Conservation (phyloP, 345 rosid species). For the Brassica juncea region DNA sequence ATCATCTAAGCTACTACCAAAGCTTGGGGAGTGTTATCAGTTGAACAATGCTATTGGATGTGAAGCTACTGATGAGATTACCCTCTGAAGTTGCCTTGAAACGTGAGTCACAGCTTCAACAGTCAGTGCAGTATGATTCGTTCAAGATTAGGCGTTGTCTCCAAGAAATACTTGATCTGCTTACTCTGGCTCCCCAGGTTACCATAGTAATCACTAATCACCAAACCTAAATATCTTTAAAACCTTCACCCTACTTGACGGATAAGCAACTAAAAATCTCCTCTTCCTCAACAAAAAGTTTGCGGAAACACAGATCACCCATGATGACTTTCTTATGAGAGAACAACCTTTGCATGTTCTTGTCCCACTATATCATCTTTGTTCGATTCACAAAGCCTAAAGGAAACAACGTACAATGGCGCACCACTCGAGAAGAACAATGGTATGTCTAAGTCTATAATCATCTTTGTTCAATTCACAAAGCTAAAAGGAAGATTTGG, state of each 20-base stretch:
- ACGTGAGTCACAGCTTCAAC: not conserved
- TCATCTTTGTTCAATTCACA: not conserved
- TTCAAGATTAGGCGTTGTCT: constrained; percentile 22
- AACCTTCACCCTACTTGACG: constrained; percentile 9
- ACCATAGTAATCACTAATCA: not conserved
- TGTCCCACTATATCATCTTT: not conserved
- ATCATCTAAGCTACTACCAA: not conserved
- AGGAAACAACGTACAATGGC: not conserved
- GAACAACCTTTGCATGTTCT: too few species aligned
- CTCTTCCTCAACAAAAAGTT: not conserved
- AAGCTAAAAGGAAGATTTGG: not conserved
- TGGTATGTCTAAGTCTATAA: too few species aligned
- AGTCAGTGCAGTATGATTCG: not conserved
- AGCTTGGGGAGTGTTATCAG: not conserved
- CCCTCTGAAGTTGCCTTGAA: not conserved
- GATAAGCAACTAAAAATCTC: not conserved
- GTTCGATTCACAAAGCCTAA: not conserved
- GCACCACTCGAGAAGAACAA: not conserved
- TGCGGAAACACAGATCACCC: too few species aligned
- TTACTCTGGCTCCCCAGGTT: not conserved
- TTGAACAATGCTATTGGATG: constrained; percentile 5
- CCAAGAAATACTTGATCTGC: not conserved
- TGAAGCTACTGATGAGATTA: not conserved
- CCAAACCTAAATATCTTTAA: constrained; percentile 1
- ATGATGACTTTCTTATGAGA: too few species aligned